These are phyloP conservation scores for Anethum foeniculum DNA, from an alignment of 140 eudicot species.

Conservation along the genomic window DNA sequence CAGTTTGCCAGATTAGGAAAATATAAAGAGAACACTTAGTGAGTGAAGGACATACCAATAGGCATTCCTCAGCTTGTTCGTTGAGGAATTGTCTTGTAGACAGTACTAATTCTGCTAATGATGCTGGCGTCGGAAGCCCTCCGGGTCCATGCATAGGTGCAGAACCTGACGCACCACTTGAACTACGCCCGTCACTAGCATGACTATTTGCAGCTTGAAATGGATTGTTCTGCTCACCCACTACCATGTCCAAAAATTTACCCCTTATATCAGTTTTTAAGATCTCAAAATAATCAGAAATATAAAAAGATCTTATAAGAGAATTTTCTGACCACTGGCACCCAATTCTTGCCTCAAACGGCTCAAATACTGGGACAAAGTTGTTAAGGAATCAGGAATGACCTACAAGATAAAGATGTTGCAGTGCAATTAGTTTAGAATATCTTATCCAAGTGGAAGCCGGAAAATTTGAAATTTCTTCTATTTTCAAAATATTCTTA, in stretches of 20 bases:
- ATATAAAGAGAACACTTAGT: not conserved
- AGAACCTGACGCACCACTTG: constrained; percentile 26
- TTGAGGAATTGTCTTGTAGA: constrained; percentile 56
- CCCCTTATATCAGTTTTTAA: constrained; percentile 5
- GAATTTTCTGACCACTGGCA: constrained; percentile 44
- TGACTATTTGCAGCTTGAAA: constrained; percentile 21
- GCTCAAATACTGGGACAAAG: constrained; percentile 63
- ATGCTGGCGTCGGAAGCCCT: constrained; percentile 67
- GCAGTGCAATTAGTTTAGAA: not conserved
- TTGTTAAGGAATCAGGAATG: constrained; percentile 83
- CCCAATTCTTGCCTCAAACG: constrained; percentile 61
- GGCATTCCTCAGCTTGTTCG: constrained; percentile 66
- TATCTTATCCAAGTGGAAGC: constrained; percentile 1
- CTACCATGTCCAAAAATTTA: constrained; percentile 31
- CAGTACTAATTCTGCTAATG: constrained; percentile 60
- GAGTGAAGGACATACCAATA: constrained; percentile 39
- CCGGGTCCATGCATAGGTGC: constrained; percentile 22
- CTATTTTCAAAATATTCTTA: not conserved
- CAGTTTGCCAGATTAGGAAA: not conserved
- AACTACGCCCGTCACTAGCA: constrained; percentile 29
- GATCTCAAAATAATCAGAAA: not conserved
- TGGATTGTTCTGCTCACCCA: constrained; percentile 29
- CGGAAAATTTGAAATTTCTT: constrained; percentile 2
- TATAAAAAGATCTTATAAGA: constrained; percentile 2
- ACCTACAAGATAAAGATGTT: constrained; percentile 36